Evolutionary conservation across 73 alveolate species (phyloP), one percentile per base, ranked within the genome.

Genomic region (Paramecium caudatum): DNA sequence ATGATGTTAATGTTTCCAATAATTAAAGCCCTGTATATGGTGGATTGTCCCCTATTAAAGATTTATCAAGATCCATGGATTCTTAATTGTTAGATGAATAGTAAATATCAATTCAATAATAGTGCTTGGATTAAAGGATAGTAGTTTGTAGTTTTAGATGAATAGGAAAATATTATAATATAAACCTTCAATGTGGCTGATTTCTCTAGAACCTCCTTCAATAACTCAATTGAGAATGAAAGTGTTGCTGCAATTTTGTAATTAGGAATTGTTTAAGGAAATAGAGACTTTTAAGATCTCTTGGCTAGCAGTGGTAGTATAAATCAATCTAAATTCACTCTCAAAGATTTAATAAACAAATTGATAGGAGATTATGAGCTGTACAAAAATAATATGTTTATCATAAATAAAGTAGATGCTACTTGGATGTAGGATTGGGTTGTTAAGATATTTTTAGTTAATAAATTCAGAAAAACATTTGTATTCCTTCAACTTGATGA

Each of bases 51-150:
- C 84, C 84, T 3, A 32, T 68, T 10, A 37, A 68, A 13, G 50
- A 68, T 2, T 16, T 13, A 0, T 68, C 84, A 68, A 34, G 17
- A 34, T 68, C 84, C 2, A 68, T 68, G 84, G 84, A 68, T 68
- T 13, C 80, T 9, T 12, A 27, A 6, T 4, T 68, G 50, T n/a
- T 68, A 21, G 84, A 68, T 27, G 84, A 68, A 6, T 68, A 68
- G 84, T 68, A 68, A 33, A 55, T 55, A 55, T 4, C 1, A 27
- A 55, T 23, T 9, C 1, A 0, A 17, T 23, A 55, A 19, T 19
- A 74, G 88, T 45, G 88, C 88, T 19, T 74, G 88, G 88, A 74
- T 74, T 6, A 74, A 74, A 34, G 88, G 88, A 37, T 43, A 74
- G 32, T 45, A 74, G 12, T 74, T 74, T 21, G 43, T 74, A 41